A percentile compares a stretch with the other conserved stretches of the same genome.
These are phyloP conservation scores for Cymbopogon flexuosus DNA, from an alignment of 202 grass and related monocot species.

Conservation along the genomic window DNA sequence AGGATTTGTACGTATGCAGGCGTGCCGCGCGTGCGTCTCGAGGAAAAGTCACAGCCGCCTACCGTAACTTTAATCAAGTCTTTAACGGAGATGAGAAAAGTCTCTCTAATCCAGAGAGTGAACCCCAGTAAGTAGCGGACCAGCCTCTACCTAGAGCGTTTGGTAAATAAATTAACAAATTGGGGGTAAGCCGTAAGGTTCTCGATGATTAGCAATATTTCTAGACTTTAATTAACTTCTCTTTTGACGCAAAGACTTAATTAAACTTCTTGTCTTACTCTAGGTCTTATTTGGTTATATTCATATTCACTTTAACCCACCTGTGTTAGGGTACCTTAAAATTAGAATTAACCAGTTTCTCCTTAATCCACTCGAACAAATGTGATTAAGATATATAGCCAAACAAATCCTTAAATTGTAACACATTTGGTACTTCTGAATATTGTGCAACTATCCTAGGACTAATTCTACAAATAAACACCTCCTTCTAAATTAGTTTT, in stretches of 20 bases:
- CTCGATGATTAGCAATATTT: neutral
- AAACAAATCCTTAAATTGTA: neutral
- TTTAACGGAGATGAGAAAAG: neutral
- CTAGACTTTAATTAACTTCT: no score
- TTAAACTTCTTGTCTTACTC: no score
- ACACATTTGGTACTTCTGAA: neutral
- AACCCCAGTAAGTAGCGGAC: neutral
- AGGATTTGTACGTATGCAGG: neutral
- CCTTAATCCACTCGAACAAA: no score
- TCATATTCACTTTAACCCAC: no score
- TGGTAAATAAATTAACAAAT: neutral
- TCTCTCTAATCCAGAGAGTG: neutral
- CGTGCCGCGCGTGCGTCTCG: conserved; percentile 25
- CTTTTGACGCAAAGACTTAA: no score
- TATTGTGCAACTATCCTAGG: neutral
- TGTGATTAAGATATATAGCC: no score
- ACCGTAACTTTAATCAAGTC: neutral
- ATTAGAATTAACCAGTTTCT: neutral
- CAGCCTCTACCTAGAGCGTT: neutral
- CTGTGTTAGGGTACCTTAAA: no score
- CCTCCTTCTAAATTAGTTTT: neutral
- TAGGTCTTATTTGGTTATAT: no score
- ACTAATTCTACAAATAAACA: neutral
- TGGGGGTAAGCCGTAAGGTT: neutral
- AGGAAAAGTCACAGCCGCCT: conserved; percentile 18